These are phyloP conservation scores for Phytophthora tentaculata DNA, from an alignment of 352 stramenopile species.

Conservation along the genomic window DNA sequence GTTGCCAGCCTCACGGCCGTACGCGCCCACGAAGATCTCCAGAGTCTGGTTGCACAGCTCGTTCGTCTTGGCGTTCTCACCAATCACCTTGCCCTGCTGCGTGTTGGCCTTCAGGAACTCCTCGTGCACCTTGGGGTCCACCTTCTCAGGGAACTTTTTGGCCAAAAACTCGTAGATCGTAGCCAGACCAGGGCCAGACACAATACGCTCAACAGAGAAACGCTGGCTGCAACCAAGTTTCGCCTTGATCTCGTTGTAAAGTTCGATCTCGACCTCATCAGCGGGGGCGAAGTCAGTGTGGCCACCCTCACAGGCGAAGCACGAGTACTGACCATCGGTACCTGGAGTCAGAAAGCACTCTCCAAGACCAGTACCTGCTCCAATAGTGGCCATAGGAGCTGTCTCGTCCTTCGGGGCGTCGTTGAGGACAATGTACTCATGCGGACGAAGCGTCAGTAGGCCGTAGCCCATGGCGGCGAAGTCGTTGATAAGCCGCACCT, in stretches of 20 bases:
- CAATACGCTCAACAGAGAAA: slow-evolving; percentile 95
- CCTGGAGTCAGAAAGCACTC: slow-evolving; percentile 95
- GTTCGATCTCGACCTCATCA: slow-evolving; percentile 86
- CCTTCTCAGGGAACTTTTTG: slow-evolving; percentile 88
- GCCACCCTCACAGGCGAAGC: slow-evolving; percentile 93
- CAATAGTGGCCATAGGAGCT: slow-evolving; percentile 94
- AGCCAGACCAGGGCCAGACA: slow-evolving; percentile 93
- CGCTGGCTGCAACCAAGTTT: slow-evolving; percentile 79
- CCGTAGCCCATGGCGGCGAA: slow-evolving; percentile 97
- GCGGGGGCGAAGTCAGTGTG: slow-evolving; percentile 95
- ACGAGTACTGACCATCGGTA: slow-evolving; percentile 86
- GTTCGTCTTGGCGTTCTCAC: slow-evolving; percentile 85
- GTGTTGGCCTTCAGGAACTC: slow-evolving; percentile 64
- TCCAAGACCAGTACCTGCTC: slow-evolving; percentile 95
- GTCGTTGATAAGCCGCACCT: slow-evolving; percentile 95
- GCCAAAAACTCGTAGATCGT: slow-evolving; percentile 97
- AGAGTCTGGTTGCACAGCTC: slow-evolving; percentile 88
- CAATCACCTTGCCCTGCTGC: slow-evolving; percentile 77
- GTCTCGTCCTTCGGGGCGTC: slow-evolving; percentile 63
- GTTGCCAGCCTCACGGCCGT: slow-evolving; percentile 94
- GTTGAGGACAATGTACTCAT: slow-evolving; percentile 91
- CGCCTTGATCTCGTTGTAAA: slow-evolving; percentile 80
- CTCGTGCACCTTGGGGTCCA: slow-evolving; percentile 76
- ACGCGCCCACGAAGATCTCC: slow-evolving; percentile 95
- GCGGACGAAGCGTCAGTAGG: slow-evolving; percentile 92